These are phyloP conservation scores for Sclerotinia spermophila DNA, from an alignment of 2,329 filamentous ascomycete species.

Conservation along the genomic window DNA sequence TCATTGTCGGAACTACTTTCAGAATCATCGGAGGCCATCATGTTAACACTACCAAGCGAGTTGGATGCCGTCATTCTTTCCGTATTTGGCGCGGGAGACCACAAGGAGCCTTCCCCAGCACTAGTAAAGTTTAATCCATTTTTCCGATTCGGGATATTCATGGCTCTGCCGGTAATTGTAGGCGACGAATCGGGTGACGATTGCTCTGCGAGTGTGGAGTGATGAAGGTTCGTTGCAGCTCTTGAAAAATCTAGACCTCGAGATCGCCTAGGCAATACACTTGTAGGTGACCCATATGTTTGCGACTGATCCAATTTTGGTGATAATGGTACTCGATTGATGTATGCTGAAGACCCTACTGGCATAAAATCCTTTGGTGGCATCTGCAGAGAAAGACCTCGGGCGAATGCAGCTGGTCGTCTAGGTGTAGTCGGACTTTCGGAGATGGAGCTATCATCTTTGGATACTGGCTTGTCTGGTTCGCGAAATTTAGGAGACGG, in stretches of 20 bases:
- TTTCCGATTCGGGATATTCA: slow-evolving; percentile 57
- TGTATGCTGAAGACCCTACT: slow-evolving; percentile 43
- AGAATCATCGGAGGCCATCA: slow-evolving; percentile 76
- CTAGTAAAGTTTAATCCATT: slow-evolving; percentile 45
- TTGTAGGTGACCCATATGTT: slow-evolving; percentile 82
- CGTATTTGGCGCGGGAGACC: slow-evolving; percentile 66
- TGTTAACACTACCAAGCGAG: slow-evolving; percentile 52
- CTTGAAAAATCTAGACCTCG: slow-evolving; percentile 90
- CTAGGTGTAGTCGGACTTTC: slow-evolving; percentile 66
- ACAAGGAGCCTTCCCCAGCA: slow-evolving; percentile 63
- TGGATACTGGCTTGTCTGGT: slow-evolving; percentile 32
- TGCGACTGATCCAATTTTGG: slow-evolving; percentile 82
- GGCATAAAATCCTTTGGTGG: slow-evolving; percentile 50
- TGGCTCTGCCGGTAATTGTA: slow-evolving; percentile 68
- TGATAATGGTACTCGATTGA: slow-evolving; percentile 67
- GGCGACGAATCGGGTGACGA: slow-evolving; percentile 89
- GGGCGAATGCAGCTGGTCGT: slow-evolving; percentile 60
- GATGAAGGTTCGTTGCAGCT: slow-evolving; percentile 89
- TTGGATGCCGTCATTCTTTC: slow-evolving; percentile 73
- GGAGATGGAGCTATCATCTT: slow-evolving; percentile 38
- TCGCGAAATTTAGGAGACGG: slow-evolving; percentile 38
- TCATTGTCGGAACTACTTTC: slow-evolving; percentile 69
- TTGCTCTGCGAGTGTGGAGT: slow-evolving; percentile 86
- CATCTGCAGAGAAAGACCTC: slow-evolving; percentile 69
- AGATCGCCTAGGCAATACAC: slow-evolving; percentile 82